These are phyloP conservation scores for Pneumocystis sp. DNA, from an alignment of 1,139 yeast species.

Conservation along the genomic window DNA sequence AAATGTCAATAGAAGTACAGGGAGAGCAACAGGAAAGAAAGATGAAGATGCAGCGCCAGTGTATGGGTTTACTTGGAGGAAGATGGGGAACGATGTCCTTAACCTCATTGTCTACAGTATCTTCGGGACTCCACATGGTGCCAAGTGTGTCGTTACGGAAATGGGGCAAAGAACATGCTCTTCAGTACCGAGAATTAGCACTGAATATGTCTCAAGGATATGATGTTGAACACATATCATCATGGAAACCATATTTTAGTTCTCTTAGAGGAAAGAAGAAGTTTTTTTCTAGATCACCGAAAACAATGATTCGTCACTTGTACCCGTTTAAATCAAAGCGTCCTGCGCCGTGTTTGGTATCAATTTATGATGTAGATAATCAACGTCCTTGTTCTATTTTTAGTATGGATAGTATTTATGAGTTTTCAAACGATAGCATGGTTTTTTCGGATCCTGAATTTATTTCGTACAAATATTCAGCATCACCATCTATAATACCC, in stretches of 20 bases:
- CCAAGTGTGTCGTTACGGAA: not conserved
- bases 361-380: not conserved
- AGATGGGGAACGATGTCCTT: not conserved
- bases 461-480: not conserved
- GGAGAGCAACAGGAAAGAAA: not conserved
- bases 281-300: not conserved
- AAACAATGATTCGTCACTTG: not conserved
- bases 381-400: not conserved
- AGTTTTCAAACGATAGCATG: not conserved
- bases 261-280: not conserved
- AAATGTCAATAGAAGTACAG: not conserved
- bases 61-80: not conserved
- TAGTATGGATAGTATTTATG: not conserved
- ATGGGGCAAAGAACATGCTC: not conserved
- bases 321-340: not conserved
- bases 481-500: not conserved
- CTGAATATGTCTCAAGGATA: not conserved
- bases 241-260: not conserved
- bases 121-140: not conserved
- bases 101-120: not conserved
- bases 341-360: not conserved
- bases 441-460: not conserved
- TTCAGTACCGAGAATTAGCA: not conserved
- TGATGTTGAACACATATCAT: not conserved
- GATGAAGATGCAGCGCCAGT: not conserved